Conservation (phyloP, 2,329 filamentous ascomycete genomes). For the Calonectria henricotiae region DNA sequence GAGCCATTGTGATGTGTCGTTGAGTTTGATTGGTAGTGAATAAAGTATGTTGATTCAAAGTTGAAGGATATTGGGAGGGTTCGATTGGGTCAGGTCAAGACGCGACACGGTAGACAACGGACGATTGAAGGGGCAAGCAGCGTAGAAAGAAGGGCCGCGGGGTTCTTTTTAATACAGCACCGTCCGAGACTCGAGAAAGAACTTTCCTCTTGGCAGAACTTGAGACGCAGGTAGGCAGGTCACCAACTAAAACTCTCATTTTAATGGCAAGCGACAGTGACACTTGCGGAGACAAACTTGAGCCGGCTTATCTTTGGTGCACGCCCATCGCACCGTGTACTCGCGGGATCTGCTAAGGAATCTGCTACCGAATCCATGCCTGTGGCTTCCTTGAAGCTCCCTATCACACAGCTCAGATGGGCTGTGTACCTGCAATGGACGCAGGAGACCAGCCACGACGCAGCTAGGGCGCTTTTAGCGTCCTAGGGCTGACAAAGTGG, state of each 20-base stretch:
- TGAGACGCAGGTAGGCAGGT: constrained; percentile 33
- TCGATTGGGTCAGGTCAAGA: constrained; percentile 3
- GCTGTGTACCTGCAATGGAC: constrained; percentile 44
- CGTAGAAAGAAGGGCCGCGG: constrained; percentile 15
- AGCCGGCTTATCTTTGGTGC: constrained; percentile 41
- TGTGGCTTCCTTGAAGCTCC: constrained; percentile 22
- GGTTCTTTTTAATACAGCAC: constrained; percentile 29
- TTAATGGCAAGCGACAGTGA: constrained; percentile 45
- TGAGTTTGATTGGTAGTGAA: neutral
- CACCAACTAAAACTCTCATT: constrained; percentile 45
- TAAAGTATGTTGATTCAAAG: constrained; percentile 18
- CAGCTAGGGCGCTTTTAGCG: constrained; percentile 38
- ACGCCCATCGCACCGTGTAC: constrained; percentile 14
- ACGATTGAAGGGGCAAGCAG: neutral
- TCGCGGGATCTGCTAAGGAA: constrained; percentile 19
- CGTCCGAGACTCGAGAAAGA: constrained; percentile 38
- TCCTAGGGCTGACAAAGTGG: constrained; percentile 52
- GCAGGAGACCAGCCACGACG: constrained; percentile 33
- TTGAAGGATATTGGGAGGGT: constrained; percentile 18
- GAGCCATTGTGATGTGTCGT: constrained; percentile 47
- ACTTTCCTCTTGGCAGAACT: constrained; percentile 37
- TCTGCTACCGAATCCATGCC: constrained; percentile 11
- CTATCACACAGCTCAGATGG: constrained; percentile 31
- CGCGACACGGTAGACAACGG: neutral
- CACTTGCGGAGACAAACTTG: constrained; percentile 43